These are phyloP conservation scores for Hirsutella minnesotensis DNA, from an alignment of 2,329 filamentous ascomycete genomes.

Conservation along the genomic window DNA sequence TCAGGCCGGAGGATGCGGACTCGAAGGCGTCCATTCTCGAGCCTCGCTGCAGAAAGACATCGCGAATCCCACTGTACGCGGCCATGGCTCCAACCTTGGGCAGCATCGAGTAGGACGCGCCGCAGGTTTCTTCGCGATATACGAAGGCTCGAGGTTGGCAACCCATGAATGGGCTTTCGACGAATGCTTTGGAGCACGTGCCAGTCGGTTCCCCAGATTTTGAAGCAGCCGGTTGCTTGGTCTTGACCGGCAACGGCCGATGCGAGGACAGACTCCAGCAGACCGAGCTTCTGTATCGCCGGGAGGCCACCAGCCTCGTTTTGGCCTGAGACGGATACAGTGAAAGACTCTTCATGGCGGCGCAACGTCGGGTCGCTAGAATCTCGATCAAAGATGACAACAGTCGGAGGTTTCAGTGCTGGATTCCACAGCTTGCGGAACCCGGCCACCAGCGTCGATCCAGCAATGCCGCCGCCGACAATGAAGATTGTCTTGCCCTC, in stretches of 20 bases:
- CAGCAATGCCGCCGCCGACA: slow-evolving; percentile 30
- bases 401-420: slow-evolving; percentile 15
- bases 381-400: slow-evolving; percentile 31
- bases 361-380: slow-evolving; percentile 13
- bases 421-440: slow-evolving; percentile 26
- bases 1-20: slow-evolving; percentile 7
- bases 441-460: slow-evolving; percentile 27
- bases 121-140: slow-evolving; percentile 24
- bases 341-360: slow-evolving; percentile 22
- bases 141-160: slow-evolving; percentile 24
- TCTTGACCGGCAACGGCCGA: slow-evolving; percentile 19
- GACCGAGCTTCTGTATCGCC: slow-evolving; percentile 24
- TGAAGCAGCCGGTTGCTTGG: slow-evolving; percentile 20
- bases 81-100: slow-evolving; percentile 5
- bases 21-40: slow-evolving; percentile 11
- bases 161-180: slow-evolving; percentile 15
- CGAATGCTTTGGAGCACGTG: slow-evolving; percentile 19
- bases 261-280: slow-evolving; percentile 21
- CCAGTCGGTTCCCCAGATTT: slow-evolving; percentile 28
- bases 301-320: slow-evolving; percentile 22
- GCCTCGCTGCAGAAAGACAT: slow-evolving; percentile 13
- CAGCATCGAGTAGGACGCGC: slow-evolving; percentile 17
- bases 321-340: slow-evolving; percentile 25
- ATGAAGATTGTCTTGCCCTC: slow-evolving; percentile 29
- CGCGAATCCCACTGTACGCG: slow-evolving; percentile 14